Evolutionary conservation across 2,329 filamentous ascomycete genomes (phyloP).

Genomic region (Neonectria punicea): DNA sequence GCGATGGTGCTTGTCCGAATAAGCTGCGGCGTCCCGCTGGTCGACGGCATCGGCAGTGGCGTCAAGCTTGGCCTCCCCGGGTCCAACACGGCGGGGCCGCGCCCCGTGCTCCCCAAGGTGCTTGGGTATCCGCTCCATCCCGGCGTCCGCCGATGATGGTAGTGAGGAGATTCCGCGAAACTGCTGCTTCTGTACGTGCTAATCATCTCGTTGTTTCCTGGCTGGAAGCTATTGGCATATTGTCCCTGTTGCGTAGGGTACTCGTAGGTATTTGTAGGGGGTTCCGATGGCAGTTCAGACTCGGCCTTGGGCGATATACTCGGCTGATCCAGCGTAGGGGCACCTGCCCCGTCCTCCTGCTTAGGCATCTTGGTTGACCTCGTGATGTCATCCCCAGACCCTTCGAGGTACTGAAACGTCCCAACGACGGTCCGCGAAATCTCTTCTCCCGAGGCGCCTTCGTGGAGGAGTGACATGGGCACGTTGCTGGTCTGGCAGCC

Average conservation of each 20-base stretch:
- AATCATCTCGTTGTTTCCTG: constrained; percentile 63
- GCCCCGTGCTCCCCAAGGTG: constrained; percentile 53
- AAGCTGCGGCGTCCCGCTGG: constrained; percentile 56
- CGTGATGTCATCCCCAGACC: constrained; percentile 59
- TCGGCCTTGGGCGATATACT: constrained; percentile 56
- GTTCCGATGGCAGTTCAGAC: constrained; percentile 50
- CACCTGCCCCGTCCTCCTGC: constrained; percentile 52
- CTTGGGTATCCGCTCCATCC: constrained; percentile 58
- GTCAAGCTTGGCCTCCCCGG: constrained; percentile 58
- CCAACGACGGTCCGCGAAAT: constrained; percentile 60
- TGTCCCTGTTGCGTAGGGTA: constrained; percentile 55
- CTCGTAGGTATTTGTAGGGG: constrained; percentile 58
- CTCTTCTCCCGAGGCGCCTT: constrained; percentile 63
- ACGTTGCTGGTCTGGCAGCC: constrained; percentile 61
- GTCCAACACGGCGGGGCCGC: constrained; percentile 56
- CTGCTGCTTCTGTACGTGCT: constrained; percentile 64
- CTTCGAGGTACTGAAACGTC: constrained; percentile 62
- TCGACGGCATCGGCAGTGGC: constrained; percentile 59
- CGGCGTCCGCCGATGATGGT: constrained; percentile 55
- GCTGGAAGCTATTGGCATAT: constrained; percentile 53
- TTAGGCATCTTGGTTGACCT: constrained; percentile 50
- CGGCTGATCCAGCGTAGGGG: constrained; percentile 51
- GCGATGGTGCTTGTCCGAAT: constrained; percentile 67
- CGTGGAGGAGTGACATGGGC: constrained; percentile 65
- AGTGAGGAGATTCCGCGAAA: constrained; percentile 61